Percentiles rank a stretch among this genome's conserved stretches.
These are phyloP conservation scores for Backusella circina DNA, from an alignment of 192 early-diverging fungal species.

Conservation along the genomic window DNA sequence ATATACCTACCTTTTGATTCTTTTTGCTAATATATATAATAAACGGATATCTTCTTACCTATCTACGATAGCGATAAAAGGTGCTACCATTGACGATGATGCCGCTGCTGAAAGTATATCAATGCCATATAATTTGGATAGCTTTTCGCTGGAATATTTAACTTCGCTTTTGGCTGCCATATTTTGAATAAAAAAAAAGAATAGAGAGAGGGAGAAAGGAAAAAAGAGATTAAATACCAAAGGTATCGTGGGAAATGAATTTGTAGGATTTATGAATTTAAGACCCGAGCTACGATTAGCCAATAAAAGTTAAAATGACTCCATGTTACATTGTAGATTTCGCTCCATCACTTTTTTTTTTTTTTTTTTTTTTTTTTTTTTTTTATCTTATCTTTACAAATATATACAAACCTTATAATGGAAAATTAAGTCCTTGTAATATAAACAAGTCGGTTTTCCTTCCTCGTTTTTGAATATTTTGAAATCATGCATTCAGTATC, in stretches of 20 bases:
- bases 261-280: not conserved
- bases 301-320: not conserved
- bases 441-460: not conserved
- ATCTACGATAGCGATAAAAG: conserved; percentile 45
- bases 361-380: not conserved
- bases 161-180: not conserved
- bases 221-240: not conserved
- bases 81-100: conserved; percentile 35
- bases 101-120: conserved; percentile 32
- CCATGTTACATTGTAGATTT: not conserved
- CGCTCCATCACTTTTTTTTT: conserved; percentile 1
- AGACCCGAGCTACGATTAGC: not conserved
- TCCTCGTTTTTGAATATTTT: not conserved
- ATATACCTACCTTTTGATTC: not conserved
- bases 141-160: not conserved
- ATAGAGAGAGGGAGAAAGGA: not conserved
- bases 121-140: conserved; percentile 19
- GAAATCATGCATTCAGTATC: not conserved
- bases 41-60: conserved; percentile 22
- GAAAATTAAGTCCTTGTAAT: not conserved
- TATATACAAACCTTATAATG: not conserved
- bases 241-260: not conserved
- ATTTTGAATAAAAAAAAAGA: not conserved
- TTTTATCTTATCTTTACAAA: not conserved
- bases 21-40: not conserved